These are phyloP conservation scores for Capronia epimyces DNA, from an alignment of 2,329 filamentous ascomycete species.

Conservation along the genomic window DNA sequence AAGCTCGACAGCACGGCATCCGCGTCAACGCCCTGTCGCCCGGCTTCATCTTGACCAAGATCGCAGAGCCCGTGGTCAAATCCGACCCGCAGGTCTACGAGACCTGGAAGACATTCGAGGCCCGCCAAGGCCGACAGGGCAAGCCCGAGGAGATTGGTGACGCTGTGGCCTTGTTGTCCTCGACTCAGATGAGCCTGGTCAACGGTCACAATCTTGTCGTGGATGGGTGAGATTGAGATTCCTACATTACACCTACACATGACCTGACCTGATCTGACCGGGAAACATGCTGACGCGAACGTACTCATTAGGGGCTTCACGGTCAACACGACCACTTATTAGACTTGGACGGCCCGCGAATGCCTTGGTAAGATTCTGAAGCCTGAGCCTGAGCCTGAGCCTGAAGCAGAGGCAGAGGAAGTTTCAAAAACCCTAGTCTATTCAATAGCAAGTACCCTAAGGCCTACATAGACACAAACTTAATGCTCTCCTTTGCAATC, in stretches of 20 bases:
- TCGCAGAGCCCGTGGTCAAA: constrained; percentile 20
- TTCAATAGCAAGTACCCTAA: no score
- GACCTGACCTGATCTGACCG: neutral
- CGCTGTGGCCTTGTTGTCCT: constrained; percentile 21
- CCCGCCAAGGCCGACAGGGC: constrained; percentile 20
- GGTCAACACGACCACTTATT: no score
- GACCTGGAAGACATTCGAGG: constrained; percentile 18
- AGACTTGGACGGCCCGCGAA: no score
- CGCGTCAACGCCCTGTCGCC: constrained; percentile 20
- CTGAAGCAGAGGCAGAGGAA: no score
- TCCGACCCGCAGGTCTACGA: constrained; percentile 4
- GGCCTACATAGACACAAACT: no score
- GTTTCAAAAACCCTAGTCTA: no score
- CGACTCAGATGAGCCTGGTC: constrained; percentile 21
- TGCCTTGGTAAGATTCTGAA: no score
- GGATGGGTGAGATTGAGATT: constrained; percentile 19
- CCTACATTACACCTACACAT: neutral
- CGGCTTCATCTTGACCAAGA: constrained; percentile 22
- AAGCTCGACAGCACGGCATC: constrained; percentile 16
- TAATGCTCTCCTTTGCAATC: no score
- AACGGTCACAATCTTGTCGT: constrained; percentile 24
- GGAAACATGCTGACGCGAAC: no score
- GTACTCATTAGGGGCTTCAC: no score
- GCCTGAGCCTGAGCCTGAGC: no score
- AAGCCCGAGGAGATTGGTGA: constrained; percentile 23